Conservation (phyloP, 2,329 filamentous ascomycete genomes). For the Graphilbum fragrans region DNA sequence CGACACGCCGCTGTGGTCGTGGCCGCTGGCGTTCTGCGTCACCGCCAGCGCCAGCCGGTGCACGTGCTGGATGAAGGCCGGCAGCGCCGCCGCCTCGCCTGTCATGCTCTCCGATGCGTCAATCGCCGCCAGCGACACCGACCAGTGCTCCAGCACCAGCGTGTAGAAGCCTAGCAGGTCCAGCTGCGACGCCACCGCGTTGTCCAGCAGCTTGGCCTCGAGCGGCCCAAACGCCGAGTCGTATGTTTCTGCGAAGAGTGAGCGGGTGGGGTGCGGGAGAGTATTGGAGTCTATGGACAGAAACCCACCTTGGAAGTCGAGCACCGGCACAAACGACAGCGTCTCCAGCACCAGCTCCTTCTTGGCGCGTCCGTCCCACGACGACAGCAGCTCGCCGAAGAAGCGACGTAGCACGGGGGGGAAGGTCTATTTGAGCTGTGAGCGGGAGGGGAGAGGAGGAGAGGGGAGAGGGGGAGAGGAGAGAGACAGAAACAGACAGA, state of each 20-base stretch:
- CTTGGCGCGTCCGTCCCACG: conserved; percentile 51
- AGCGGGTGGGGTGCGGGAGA: no score
- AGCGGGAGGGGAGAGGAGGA: background rate
- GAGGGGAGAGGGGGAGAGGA: background rate
- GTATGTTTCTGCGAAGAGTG: conserved; percentile 32
- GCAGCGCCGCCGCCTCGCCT: conserved; percentile 14
- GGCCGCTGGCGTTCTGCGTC: conserved; percentile 34
- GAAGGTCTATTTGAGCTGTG: background rate
- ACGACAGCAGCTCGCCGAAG: conserved; percentile 37
- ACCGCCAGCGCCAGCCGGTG: conserved; percentile 47
- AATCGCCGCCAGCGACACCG: conserved; percentile 27
- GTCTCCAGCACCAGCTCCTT: conserved; percentile 43
- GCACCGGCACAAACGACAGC: conserved; percentile 40
- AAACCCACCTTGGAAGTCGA: conserved; percentile 41
- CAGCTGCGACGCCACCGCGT: conserved; percentile 38
- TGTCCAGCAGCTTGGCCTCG: conserved; percentile 37
- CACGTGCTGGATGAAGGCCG: conserved; percentile 34
- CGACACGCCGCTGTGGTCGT: conserved; percentile 1
- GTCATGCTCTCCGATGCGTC: conserved; percentile 9
- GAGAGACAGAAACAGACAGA: background rate
- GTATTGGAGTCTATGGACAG: no score
- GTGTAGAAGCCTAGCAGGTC: conserved; percentile 57
- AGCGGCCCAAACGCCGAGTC: conserved; percentile 34
- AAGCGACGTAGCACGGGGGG: conserved; percentile 16
- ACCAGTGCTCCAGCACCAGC: conserved; percentile 50